Conservation (phyloP, 805 yeast genomes). For the Barnettozyma vustinii region DNA sequence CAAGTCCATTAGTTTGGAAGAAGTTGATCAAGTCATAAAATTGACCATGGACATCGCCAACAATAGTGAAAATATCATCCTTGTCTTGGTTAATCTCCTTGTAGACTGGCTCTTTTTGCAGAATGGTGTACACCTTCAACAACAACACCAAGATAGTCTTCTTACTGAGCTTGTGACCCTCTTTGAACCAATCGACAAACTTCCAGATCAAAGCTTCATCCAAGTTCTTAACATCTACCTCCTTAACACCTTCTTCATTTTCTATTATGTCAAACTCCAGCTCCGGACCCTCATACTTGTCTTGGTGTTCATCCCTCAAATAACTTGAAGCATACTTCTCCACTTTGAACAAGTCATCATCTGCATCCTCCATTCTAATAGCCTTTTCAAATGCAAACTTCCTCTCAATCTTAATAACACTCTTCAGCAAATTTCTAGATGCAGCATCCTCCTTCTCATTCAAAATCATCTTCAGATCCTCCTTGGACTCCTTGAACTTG, state of each 20-base stretch:
- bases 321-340: slow-evolving; percentile 14
- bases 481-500: slow-evolving; percentile 67
- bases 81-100: slow-evolving; percentile 50
- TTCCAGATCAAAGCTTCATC: slow-evolving; percentile 50
- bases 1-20: slow-evolving; percentile 70
- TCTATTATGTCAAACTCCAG: slow-evolving; percentile 34
- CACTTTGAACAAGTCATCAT: slow-evolving; percentile 26
- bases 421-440: slow-evolving; percentile 57
- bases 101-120: slow-evolving; percentile 64
- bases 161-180: slow-evolving; percentile 72
- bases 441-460: slow-evolving; percentile 52
- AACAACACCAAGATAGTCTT: slow-evolving; percentile 79
- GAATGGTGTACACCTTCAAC: slow-evolving; percentile 59
- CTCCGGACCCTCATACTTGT: slow-evolving; percentile 56
- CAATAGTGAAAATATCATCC: slow-evolving; percentile 54
- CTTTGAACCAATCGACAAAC: slow-evolving; percentile 66
- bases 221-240: slow-evolving; percentile 29
- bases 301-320: slow-evolving; percentile 30
- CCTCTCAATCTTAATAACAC: slow-evolving; percentile 61
- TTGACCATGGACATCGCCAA: slow-evolving; percentile 98
- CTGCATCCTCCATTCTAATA: slow-evolving; percentile 73
- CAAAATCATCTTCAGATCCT: slow-evolving; percentile 61
- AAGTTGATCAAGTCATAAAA: slow-evolving; percentile 83
- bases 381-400: slow-evolving; percentile 81
- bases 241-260: slow-evolving; percentile 12